phyloP scores from a whole-genome alignment of 1,284 basidiomycete genomes.

The Violaceomyces palustris region DNA sequence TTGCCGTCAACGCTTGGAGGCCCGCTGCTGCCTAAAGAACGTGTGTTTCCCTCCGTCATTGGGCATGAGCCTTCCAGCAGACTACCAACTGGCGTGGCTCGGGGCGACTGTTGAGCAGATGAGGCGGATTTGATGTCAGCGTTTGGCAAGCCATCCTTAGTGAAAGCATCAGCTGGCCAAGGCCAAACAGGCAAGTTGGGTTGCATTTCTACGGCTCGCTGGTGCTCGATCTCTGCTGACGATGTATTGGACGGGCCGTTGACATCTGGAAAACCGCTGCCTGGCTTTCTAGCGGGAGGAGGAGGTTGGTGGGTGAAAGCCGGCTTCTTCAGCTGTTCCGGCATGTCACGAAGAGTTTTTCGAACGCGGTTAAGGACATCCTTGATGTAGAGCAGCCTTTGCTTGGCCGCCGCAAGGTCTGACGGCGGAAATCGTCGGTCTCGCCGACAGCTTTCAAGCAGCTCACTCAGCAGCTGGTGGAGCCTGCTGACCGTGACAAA shows the following conservation, averaged over 20 bases:
- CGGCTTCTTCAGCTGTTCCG: constrained; percentile 18
- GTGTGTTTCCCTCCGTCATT: no score
- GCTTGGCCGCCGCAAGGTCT: constrained; percentile 8
- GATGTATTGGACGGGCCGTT: no score
- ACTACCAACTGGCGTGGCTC: no score
- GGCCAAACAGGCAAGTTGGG: constrained; percentile 13
- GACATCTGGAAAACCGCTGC: constrained; percentile 8
- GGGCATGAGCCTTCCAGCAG: no score
- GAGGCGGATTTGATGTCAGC: no score
- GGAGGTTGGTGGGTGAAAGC: constrained; percentile 16
- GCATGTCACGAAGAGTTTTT: constrained; percentile 22
- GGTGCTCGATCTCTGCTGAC: no score
- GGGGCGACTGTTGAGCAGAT: constrained; percentile 7
- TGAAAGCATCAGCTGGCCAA: constrained; percentile 27
- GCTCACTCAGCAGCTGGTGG: constrained; percentile 29
- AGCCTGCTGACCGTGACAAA: constrained; percentile 27
- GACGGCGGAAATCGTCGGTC: constrained; percentile 23
- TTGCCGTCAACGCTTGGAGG: no score
- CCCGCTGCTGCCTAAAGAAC: no score
- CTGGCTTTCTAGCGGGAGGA: constrained; percentile 7
- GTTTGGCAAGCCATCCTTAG: constrained; percentile 15
- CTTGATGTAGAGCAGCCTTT: constrained; percentile 12
- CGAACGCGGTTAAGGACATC: constrained; percentile 11
- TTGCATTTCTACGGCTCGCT: no score
- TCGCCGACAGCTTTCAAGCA: constrained; percentile 26